phyloP scores from a whole-genome alignment of 1,284 basidiomycete genomes.

The Takashimella tepidaria region DNA sequence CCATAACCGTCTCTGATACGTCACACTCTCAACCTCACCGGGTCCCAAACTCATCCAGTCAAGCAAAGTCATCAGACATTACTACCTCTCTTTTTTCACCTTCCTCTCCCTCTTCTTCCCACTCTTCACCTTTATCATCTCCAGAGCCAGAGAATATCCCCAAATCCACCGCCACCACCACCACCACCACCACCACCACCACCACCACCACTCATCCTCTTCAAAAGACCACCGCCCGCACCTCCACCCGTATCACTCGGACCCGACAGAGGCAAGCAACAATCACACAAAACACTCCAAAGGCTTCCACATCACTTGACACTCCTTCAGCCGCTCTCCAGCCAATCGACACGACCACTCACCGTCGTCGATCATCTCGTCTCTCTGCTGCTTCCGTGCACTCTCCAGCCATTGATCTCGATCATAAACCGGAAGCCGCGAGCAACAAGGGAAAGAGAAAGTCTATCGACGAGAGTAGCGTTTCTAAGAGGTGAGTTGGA shows the following conservation, averaged over 20 bases:
- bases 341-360: slow-evolving; percentile 4
- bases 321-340: neutral
- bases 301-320: neutral
- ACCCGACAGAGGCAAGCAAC: slow-evolving; percentile 1
- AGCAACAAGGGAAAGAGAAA: slow-evolving; percentile 29
- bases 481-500: neutral
- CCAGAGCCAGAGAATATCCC: neutral
- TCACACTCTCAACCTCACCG: too few species aligned
- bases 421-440: slow-evolving; percentile 1
- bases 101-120: neutral
- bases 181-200: slow-evolving; percentile 1
- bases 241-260: slow-evolving; percentile 3
- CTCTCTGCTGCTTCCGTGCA: slow-evolving; percentile 19
- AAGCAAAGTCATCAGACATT: too few species aligned
- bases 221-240: slow-evolving; percentile 1
- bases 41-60: neutral
- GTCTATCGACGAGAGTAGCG: slow-evolving; percentile 5
- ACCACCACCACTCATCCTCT: neutral
- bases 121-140: neutral
- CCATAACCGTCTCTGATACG: too few species aligned
- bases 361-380: slow-evolving; percentile 31
- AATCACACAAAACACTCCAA: neutral
- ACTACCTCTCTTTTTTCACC: neutral
- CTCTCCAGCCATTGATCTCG: neutral
- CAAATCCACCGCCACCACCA: neutral